Evolutionary conservation across 1,284 basidiomycete genomes (phyloP), one percentile per base, ranked within the genome.

Genomic region (Sporisorium iseilematis-ciliati): DNA sequence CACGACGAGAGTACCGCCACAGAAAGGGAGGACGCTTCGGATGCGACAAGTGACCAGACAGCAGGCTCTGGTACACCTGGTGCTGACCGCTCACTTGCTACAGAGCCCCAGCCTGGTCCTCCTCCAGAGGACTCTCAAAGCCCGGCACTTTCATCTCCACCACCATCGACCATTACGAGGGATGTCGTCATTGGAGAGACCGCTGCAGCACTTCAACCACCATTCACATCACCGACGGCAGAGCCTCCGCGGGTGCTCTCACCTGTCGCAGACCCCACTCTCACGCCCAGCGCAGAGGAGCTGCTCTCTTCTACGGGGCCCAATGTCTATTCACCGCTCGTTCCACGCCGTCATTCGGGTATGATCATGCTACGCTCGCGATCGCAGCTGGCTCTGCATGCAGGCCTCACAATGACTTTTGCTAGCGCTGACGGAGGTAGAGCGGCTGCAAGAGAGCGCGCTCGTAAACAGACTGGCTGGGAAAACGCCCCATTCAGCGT

Each of bases 401-500:
- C 69, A 10, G 69, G 68, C 46, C 57, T 75, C 6, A 38, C 64
- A 46, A 73, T 71, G 62, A 66, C 67, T 2, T 78, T 76, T 25
- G 58, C 61, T 35, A 63, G 53, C 40, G 70, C 73, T 21, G 79
- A 64, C n/a, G 77, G 69, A 21, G 81, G 76, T 18, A 56, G 78
- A 56, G 78, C 73, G 7, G 78, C 78, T n/a, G 79, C 79, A n/a
- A 72, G 79, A 26, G 78, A 71, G 45, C 57, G 75, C 4, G 79
- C 77, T 10, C 38, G 74, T 16, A 70, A 78, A 64, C 64, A 69
- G 53, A 75, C 64, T 0, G 65, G 61, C 40, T 73, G 65, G 61
- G 77, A 78, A 31, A 80, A 80, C 26, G 78, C 78, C 1, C 78
- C 78, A 2, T 80, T 80, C 65, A 80, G 78, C 33, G 77, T 74